A percentile compares a stretch with the other conserved stretches of the same genome.
Evolutionary conservation across 306 rosid genomes (phyloP).

Genomic region (Pueraria montana): DNA sequence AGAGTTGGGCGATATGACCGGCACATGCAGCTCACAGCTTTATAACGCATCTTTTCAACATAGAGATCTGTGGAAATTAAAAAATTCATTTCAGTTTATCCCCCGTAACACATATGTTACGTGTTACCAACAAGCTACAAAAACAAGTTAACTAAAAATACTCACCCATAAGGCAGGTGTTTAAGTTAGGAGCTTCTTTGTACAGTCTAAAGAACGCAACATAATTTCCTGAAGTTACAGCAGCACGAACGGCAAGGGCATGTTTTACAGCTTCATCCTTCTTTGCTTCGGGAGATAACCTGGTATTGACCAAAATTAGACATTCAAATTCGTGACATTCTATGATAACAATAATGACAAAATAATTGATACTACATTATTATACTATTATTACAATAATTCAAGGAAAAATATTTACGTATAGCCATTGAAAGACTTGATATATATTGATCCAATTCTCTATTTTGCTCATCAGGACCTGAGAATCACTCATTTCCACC

Average conservation of each 20-base stretch:
- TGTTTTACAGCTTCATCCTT: constrained; percentile 86
- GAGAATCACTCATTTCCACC: constrained; percentile 1
- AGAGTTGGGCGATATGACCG: constrained; percentile 94
- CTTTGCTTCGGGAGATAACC: constrained; percentile 81
- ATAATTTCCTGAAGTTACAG: constrained; percentile 93
- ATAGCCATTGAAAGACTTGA: constrained; percentile 6
- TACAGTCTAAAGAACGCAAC: constrained; percentile 87
- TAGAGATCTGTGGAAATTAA: constrained; percentile 71
- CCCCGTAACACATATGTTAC: background rate
- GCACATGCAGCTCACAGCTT: constrained; percentile 92
- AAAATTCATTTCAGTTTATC: background rate
- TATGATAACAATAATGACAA: background rate
- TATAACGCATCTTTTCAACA: constrained; percentile 95
- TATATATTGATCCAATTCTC: constrained; percentile 3
- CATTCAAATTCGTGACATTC: constrained; percentile 15
- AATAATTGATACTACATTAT: background rate
- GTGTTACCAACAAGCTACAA: constrained; percentile 5
- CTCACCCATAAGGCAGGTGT: constrained; percentile 95
- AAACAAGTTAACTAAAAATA: constrained; percentile 15
- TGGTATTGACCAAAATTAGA: constrained; percentile 52
- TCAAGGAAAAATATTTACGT: constrained; percentile 5
- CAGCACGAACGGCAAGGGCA: constrained; percentile 95
- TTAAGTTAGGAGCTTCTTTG: constrained; percentile 89
- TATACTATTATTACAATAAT: background rate
- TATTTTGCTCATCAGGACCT: constrained; percentile 10